These are phyloP conservation scores for Lolium perenne DNA, from an alignment of 176 grass and related monocot genomes.

Conservation along the genomic window DNA sequence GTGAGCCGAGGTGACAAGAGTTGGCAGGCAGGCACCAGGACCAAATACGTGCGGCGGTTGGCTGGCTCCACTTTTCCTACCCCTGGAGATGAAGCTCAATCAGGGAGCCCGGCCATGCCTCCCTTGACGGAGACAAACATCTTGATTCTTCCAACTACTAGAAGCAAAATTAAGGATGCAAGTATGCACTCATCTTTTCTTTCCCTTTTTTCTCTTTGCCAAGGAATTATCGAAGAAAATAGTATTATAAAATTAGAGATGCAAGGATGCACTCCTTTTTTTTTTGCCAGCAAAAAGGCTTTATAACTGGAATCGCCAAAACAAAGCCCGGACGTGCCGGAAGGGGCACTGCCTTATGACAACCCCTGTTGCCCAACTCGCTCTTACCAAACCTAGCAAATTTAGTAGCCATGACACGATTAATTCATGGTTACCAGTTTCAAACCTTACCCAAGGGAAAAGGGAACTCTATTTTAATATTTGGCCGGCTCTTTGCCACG, in stretches of 20 bases:
- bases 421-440: not conserved
- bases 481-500: not conserved
- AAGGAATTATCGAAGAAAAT: not conserved
- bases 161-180: not conserved
- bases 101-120: constrained; percentile 57
- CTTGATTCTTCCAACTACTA: not conserved
- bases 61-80: constrained; percentile 41
- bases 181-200: no score
- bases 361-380: no score
- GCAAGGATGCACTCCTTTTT: no score
- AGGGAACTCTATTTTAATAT: no score
- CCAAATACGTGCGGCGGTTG: constrained; percentile 23
- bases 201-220: not conserved
- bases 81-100: constrained; percentile 50
- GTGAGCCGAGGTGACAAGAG: constrained; percentile 45
- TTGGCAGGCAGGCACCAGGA: not conserved
- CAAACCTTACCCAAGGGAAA: no score
- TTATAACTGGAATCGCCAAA: no score
- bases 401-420: no score
- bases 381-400: no score
- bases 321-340: no score
- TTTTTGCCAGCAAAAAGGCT: no score
- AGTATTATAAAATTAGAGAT: no score
- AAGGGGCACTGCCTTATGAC: no score
- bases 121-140: constrained; percentile 52